phyloP scores from a whole-genome alignment of 306 rosid species.

The Datisca glomerata region DNA sequence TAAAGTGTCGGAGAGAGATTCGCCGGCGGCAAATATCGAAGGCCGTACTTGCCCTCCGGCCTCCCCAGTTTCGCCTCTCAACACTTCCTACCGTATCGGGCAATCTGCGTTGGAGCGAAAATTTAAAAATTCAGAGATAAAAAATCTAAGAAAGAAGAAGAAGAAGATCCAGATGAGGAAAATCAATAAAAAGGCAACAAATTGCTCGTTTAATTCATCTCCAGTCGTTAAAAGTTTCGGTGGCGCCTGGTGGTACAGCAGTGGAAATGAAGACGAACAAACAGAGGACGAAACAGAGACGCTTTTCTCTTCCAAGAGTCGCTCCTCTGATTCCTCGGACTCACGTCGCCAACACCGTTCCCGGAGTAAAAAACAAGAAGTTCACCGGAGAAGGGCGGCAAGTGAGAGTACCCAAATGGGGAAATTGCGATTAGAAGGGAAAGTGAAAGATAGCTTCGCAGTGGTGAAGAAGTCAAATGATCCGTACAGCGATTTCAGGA shows the following conservation, averaged over 20 bases:
- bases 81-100: constrained; percentile 28
- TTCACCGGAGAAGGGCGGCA: not conserved
- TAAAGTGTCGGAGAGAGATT: constrained; percentile 22
- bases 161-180: constrained; percentile 18
- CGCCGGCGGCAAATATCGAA: constrained; percentile 11
- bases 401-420: constrained; percentile 30
- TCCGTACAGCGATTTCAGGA: constrained; percentile 82
- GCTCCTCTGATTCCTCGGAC: constrained; percentile 61
- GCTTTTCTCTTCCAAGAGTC: constrained; percentile 59
- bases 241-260: constrained; percentile 61
- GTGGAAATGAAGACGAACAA: constrained; percentile 30
- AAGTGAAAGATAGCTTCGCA: constrained; percentile 65
- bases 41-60: constrained; percentile 28
- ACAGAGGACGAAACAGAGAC: constrained; percentile 66
- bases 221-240: too few relatives aligned
- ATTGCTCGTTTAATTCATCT: too few relatives aligned
- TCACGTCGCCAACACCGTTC: constrained; percentile 18
- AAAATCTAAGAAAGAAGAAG: constrained; percentile 7
- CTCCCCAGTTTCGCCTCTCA: constrained; percentile 31
- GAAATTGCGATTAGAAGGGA: constrained; percentile 39
- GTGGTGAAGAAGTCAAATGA: constrained; percentile 83
- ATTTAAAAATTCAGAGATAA: constrained; percentile 2
- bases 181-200: constrained; percentile 9
- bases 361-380: not conserved
- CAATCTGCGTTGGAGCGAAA: too few relatives aligned